Base-by-base conservation (phyloP, 257 asterid genomes). In the Prunella vulgaris region DNA sequence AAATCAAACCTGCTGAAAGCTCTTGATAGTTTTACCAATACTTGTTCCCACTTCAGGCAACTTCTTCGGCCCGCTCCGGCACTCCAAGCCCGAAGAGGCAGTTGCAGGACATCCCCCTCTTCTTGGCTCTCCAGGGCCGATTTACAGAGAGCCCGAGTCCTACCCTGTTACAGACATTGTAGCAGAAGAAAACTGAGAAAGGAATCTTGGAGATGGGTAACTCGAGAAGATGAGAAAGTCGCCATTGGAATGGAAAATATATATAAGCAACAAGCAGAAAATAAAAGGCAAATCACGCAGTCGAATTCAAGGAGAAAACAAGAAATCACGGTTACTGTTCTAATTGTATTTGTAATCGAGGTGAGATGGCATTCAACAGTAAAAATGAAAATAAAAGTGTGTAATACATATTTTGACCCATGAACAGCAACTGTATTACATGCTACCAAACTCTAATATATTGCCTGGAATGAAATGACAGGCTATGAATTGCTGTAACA, bases 401-500 rank as follows among this genome's bases (percentile, higher is more conserved):
- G n/a, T n/a, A n/a, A n/a, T n/a, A n/a, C n/a, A n/a, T n/a, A n/a
- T n/a, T n/a, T n/a, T n/a, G n/a, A n/a, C n/a, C n/a, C n/a, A n/a
- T n/a, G n/a, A n/a, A n/a, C n/a, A n/a, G n/a, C n/a, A n/a, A n/a
- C n/a, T n/a, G n/a, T n/a, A n/a, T n/a, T n/a, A n/a, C n/a, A n/a
- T n/a, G n/a, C n/a, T n/a, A n/a, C n/a, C n/a, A n/a, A n/a, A n/a
- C n/a, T n/a, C n/a, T n/a, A n/a, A n/a, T n/a, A n/a, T n/a, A n/a
- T n/a, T 92, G 98, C 98, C 98, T 72, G 98, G 87, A 76, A 92
- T 92, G 98, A 89, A n/a, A n/a, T n/a, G n/a, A n/a, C 95, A 65
- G 96, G 96, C 14, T 92, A 83, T 74, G 98, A 89, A 66, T 73
- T 92, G 77, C 90, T 92, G 32, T 89, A 87, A 68, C 89, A 87